A percentile compares a stretch with the other conserved stretches of the same genome.
These are phyloP conservation scores for Pyrenochaeta sp. DNA, from an alignment of 2,329 filamentous ascomycete species.

Conservation along the genomic window DNA sequence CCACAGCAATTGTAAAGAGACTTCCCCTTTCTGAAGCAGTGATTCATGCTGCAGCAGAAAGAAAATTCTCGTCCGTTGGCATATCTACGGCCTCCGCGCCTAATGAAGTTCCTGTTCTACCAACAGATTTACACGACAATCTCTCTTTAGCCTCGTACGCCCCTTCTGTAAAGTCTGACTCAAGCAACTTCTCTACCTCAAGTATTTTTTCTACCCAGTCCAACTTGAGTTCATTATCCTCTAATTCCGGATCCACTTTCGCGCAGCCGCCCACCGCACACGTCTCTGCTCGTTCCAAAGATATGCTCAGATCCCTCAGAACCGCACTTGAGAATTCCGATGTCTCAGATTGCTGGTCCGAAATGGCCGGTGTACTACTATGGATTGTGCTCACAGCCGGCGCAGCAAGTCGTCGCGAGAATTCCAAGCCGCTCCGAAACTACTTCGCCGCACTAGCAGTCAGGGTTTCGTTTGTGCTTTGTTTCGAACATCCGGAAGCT, in stretches of 20 bases:
- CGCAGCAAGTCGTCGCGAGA: not conserved
- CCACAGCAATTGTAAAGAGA: not conserved
- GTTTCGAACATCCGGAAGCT: not conserved
- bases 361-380: not conserved
- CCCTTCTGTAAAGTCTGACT: too few species aligned
- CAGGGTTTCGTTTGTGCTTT: not conserved
- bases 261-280: not conserved
- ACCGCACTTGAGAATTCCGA: not conserved
- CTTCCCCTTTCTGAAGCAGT: not conserved
- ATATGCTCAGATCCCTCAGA: not conserved
- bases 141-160: too few species aligned
- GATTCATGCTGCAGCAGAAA: not conserved
- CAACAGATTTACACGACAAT: too few species aligned
- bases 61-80: not conserved
- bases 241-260: too few species aligned
- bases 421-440: not conserved
- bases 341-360: not conserved
- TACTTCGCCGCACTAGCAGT: not conserved
- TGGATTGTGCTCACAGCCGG: not conserved
- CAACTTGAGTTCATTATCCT: not conserved
- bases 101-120: too few species aligned
- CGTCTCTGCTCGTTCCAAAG: too few species aligned
- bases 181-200: too few species aligned
- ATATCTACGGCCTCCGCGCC: too few species aligned
- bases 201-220: too few species aligned